A percentile compares a stretch with the other conserved stretches of the same genome.
Conservation (phyloP, 225 moss, liverwort and hornwort genomes). For the Physcomitrium patens region DNA sequence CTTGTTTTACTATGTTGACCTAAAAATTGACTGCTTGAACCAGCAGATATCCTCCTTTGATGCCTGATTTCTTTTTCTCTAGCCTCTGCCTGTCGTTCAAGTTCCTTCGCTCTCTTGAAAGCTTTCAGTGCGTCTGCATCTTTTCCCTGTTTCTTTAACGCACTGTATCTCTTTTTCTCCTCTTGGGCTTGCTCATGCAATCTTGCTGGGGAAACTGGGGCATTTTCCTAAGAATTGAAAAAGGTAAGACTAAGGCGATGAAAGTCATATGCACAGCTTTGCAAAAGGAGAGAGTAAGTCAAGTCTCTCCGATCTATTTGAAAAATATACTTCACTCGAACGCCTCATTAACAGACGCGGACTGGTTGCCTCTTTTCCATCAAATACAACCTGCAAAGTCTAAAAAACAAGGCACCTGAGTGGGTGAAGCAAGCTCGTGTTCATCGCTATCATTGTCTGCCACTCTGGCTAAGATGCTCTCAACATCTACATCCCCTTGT, state of each 20-base stretch:
- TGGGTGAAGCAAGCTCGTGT: constrained; percentile 42
- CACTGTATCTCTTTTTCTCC: constrained; percentile 70
- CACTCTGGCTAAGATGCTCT: constrained; percentile 45
- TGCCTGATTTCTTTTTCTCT: constrained; percentile 73
- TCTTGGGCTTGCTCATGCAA: constrained; percentile 74
- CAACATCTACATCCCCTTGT: constrained; percentile 41
- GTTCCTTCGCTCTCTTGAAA: constrained; percentile 90
- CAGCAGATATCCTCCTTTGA: constrained; percentile 56
- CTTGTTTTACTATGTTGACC: constrained; percentile 37
- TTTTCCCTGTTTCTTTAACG: constrained; percentile 82
- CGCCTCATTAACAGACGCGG: constrained; percentile 3
- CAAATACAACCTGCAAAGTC: neutral
- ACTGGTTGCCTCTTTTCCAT: neutral
- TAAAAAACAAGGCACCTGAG: constrained; percentile 33
- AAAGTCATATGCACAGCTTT: neutral
- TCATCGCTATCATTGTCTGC: constrained; percentile 45
- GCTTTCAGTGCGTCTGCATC: constrained; percentile 83
- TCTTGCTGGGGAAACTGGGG: constrained; percentile 60
- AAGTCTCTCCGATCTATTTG: neutral
- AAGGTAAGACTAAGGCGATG: neutral
- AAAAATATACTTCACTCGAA: neutral
- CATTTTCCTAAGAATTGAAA: constrained; percentile 33
- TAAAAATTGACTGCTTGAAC: constrained; percentile 41
- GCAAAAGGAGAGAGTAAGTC: constrained; percentile 10
- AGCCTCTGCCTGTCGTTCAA: constrained; percentile 90